Evolutionary conservation across 306 rosid species (phyloP).

Genomic region (Sesbania bispinosa): DNA sequence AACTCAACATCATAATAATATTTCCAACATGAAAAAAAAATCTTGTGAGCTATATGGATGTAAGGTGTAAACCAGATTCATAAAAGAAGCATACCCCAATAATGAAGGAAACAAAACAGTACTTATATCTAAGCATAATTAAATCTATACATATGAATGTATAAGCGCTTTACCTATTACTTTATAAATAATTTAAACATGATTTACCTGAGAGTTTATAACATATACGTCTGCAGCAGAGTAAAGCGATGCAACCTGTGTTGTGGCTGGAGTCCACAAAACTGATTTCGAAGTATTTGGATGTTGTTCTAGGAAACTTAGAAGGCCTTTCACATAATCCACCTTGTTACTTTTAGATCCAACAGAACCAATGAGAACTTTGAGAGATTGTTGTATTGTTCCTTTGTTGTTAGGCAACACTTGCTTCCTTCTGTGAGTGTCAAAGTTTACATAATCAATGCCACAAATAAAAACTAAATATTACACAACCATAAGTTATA

Average conservation of each 20-base stretch:
- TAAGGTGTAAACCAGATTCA: neutral
- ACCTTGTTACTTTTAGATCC: constrained; percentile 93
- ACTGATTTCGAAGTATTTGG: constrained; percentile 72
- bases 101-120: neutral
- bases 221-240: constrained; percentile 91
- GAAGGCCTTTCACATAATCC: constrained; percentile 64
- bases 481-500: constrained; percentile 16
- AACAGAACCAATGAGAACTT: constrained; percentile 77
- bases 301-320: constrained; percentile 53
- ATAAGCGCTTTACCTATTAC: neutral
- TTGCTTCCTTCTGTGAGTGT: constrained; percentile 38
- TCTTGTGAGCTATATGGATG: neutral
- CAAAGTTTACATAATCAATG: constrained; percentile 32
- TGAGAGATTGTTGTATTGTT: constrained; percentile 38
- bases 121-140: neutral
- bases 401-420: constrained; percentile 32
- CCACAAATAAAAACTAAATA: constrained; percentile 31
- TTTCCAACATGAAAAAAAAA: neutral
- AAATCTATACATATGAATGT: neutral
- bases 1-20: constrained; percentile 6
- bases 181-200: neutral
- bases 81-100: neutral
- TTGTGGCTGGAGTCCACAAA: constrained; percentile 81
- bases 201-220: constrained; percentile 86
- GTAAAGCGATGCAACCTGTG: constrained; percentile 75